Percentiles rank a stretch among this genome's conserved stretches.
Conservation (phyloP, 495 filamentous ascomycete species). For the Aspergillus bridgeri region DNA sequence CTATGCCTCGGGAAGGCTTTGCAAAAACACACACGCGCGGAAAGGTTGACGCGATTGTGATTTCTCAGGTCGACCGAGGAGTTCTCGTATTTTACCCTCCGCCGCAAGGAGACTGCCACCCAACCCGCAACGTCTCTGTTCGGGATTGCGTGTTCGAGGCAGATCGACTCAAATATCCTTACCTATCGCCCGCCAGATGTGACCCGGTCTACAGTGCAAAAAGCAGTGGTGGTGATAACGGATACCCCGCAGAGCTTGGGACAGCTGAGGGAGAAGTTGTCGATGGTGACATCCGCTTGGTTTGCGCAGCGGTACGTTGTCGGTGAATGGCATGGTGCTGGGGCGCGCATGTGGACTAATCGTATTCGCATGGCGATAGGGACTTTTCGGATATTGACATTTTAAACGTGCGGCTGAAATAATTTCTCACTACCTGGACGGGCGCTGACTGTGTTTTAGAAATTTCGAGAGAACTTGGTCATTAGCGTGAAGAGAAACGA, state of each 20-base stretch:
- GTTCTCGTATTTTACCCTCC: slow-evolving; percentile 97
- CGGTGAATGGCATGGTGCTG: background rate
- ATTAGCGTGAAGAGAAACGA: slow-evolving; percentile 64
- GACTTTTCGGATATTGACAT: slow-evolving; percentile 74
- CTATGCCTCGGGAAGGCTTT: background rate
- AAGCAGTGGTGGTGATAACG: slow-evolving; percentile 95
- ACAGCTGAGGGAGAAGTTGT: slow-evolving; percentile 75
- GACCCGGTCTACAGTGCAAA: slow-evolving; percentile 93
- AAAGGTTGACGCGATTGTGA: background rate
- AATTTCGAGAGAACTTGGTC: slow-evolving; percentile 86
- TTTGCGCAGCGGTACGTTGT: slow-evolving; percentile 85
- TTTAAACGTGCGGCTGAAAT: slow-evolving; percentile 51
- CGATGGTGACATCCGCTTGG: slow-evolving; percentile 90
- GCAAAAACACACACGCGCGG: background rate
- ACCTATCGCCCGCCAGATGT: slow-evolving; percentile 80
- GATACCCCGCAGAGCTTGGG: slow-evolving; percentile 81
- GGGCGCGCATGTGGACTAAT: slow-evolving; percentile 18
- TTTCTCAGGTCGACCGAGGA: slow-evolving; percentile 72
- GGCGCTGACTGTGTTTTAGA: slow-evolving; percentile 42
- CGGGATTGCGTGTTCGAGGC: slow-evolving; percentile 91
- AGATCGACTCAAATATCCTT: slow-evolving; percentile 77
- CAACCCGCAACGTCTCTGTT: slow-evolving; percentile 80
- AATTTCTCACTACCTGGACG: background rate
- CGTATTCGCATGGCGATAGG: slow-evolving; percentile 31
- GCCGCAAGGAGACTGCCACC: slow-evolving; percentile 57